These are phyloP conservation scores for Schizochytrium sp. DNA, from an alignment of 108 stramenopile genomes.

Conservation along the genomic window DNA sequence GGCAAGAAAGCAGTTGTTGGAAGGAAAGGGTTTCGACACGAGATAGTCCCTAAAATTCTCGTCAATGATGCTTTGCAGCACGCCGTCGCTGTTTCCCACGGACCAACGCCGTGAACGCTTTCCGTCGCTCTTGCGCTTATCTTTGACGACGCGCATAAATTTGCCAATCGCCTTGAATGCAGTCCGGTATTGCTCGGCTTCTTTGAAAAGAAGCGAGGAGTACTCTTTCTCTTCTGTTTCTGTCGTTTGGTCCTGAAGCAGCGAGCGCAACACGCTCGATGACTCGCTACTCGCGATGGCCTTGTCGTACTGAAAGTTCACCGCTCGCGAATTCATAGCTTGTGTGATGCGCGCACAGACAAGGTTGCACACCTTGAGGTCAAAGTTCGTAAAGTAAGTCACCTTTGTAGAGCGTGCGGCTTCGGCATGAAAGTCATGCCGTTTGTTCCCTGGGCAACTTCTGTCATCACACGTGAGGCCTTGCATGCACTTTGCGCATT, in stretches of 20 bases:
- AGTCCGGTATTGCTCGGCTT: background rate
- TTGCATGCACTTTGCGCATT: background rate
- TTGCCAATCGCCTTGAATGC: background rate
- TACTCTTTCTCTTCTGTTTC: background rate
- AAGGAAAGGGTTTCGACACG: background rate
- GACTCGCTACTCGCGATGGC: background rate
- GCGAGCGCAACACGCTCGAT: background rate
- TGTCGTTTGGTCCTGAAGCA: background rate
- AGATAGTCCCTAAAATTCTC: background rate
- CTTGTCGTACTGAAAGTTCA: background rate
- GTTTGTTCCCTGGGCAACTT: background rate
- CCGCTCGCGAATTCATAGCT: background rate
- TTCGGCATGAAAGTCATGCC: background rate
- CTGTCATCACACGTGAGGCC: too few relatives aligned
- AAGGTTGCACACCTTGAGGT: background rate
- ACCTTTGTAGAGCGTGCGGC: background rate
- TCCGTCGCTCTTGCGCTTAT: background rate
- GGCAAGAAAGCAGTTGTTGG: background rate
- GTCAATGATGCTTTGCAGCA: background rate
- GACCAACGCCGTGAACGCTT: background rate
- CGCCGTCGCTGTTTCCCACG: background rate
- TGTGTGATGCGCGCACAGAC: background rate
- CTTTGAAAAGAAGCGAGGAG: background rate
- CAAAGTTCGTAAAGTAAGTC: background rate
- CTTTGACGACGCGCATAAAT: background rate